phyloP scores from a whole-genome alignment of 1,139 yeast species.

The Blastobotrys arbuscula region DNA sequence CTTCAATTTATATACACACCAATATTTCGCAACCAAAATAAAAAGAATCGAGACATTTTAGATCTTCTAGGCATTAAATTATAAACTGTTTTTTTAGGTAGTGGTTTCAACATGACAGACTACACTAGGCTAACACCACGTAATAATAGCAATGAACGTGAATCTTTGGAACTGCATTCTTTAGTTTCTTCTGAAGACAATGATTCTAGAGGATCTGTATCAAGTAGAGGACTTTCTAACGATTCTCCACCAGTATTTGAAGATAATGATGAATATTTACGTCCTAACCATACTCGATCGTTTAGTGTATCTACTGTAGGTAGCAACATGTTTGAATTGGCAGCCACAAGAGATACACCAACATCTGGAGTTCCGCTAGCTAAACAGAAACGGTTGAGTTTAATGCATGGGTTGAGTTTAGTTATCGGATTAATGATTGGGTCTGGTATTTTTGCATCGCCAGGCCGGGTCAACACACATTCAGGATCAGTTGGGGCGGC shows the following conservation, averaged over 20 bases:
- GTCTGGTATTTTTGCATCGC: constrained; percentile 42
- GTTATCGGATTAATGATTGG: constrained; percentile 42
- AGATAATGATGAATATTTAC: constrained; percentile 11
- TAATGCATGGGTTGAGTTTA: constrained; percentile 37
- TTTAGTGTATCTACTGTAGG: constrained; percentile 29
- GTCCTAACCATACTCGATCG: constrained; percentile 18
- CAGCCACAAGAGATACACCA: constrained; percentile 28
- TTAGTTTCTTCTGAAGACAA: constrained; percentile 32
- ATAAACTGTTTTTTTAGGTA: too few relatives aligned
- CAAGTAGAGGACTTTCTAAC: constrained; percentile 27
- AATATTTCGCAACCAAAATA: too few relatives aligned
- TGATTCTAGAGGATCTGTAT: constrained; percentile 16
- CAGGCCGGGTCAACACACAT: constrained; percentile 35
- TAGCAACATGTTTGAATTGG: constrained; percentile 28
- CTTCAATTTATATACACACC: too few relatives aligned
- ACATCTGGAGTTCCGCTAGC: constrained; percentile 29
- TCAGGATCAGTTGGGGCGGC: constrained; percentile 40
- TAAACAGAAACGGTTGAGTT: constrained; percentile 33
- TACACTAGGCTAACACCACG: constrained; percentile 1
- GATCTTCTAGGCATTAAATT: too few relatives aligned
- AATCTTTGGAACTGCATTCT: constrained; percentile 35
- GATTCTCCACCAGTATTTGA: constrained; percentile 17
- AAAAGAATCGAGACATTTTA: too few relatives aligned
- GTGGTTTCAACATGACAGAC: constrained; percentile 2
- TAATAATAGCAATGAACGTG: constrained; percentile 15